A percentile compares a stretch with the other conserved stretches of the same genome.
These are phyloP conservation scores for Vigna nakashimae DNA, from an alignment of 306 rosid species.

Conservation along the genomic window DNA sequence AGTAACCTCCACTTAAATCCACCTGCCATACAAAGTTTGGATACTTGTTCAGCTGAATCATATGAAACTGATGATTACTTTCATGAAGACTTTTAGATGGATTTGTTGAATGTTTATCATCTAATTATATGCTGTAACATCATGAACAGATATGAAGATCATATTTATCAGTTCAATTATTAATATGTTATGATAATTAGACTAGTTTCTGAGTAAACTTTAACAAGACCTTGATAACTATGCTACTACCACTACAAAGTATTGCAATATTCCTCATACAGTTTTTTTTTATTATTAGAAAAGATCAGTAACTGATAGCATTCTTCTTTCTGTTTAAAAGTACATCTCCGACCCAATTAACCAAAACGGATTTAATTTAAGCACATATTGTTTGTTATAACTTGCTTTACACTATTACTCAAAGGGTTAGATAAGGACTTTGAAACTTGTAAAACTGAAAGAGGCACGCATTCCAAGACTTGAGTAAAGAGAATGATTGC, in stretches of 20 bases:
- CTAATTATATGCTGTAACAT: not conserved
- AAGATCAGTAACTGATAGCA: not conserved
- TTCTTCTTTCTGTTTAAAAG: not conserved
- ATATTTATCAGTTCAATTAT: not conserved
- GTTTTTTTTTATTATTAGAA: too few species aligned
- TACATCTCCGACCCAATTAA: not conserved
- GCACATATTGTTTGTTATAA: not conserved
- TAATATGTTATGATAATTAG: not conserved
- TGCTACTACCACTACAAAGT: not conserved
- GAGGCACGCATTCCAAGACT: not conserved
- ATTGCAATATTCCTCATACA: not conserved
- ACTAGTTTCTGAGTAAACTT: not conserved
- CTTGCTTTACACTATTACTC: not conserved
- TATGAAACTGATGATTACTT: not conserved
- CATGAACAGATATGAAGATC: not conserved
- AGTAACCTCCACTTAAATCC: conserved; percentile 89
- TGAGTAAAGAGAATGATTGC: not conserved
- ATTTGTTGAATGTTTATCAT: not conserved
- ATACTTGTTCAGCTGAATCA: not conserved
- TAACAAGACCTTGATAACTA: not conserved
- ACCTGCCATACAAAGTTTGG: conserved; percentile 56
- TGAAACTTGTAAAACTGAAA: conserved; percentile 23
- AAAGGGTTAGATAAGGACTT: conserved; percentile 10
- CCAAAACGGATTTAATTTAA: not conserved
- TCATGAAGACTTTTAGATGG: not conserved